phyloP scores from a whole-genome alignment of 2,329 filamentous ascomycete genomes.

The Trichoderma sp. region DNA sequence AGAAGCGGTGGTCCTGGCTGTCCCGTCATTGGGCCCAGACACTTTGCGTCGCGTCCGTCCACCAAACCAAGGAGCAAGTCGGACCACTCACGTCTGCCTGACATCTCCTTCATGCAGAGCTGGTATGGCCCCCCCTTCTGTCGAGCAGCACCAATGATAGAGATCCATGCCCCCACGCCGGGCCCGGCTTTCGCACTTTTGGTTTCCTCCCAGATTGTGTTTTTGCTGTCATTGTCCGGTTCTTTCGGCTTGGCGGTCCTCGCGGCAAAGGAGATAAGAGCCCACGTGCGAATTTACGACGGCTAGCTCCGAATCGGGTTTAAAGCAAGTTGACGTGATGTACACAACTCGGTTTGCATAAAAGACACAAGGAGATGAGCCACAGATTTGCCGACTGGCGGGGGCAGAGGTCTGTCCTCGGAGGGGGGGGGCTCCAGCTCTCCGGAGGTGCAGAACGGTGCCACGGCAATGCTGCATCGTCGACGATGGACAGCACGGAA shows the following conservation, averaged over 20 bases:
- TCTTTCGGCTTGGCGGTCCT: conserved; percentile 27
- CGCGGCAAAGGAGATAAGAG: conserved; percentile 28
- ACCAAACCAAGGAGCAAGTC: neutral
- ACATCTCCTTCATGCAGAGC: conserved; percentile 13
- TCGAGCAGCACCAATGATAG: conserved; percentile 16
- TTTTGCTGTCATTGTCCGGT: conserved; percentile 11
- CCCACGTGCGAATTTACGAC: conserved; percentile 28
- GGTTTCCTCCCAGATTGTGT: neutral
- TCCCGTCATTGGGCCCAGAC: conserved; percentile 8
- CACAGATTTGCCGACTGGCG: conserved; percentile 24
- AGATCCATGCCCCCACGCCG: conserved; percentile 23
- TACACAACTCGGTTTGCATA: conserved; percentile 3
- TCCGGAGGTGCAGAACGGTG: conserved; percentile 6
- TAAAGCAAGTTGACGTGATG: conserved; percentile 26
- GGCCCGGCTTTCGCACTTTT: neutral
- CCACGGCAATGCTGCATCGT: conserved; percentile 2
- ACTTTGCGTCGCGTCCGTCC: conserved; percentile 2
- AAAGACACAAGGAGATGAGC: conserved; percentile 11
- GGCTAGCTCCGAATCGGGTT: conserved; percentile 25
- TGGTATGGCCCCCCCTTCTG: conserved; percentile 15
- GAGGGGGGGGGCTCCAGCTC: neutral
- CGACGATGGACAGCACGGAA: conserved; percentile 24
- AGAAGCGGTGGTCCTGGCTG: conserved; percentile 8
- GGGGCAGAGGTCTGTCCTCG: neutral
- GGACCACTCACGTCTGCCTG: neutral